Evolutionary conservation across 805 yeast species (phyloP).

Genomic region (Myxozyma sirexii): DNA sequence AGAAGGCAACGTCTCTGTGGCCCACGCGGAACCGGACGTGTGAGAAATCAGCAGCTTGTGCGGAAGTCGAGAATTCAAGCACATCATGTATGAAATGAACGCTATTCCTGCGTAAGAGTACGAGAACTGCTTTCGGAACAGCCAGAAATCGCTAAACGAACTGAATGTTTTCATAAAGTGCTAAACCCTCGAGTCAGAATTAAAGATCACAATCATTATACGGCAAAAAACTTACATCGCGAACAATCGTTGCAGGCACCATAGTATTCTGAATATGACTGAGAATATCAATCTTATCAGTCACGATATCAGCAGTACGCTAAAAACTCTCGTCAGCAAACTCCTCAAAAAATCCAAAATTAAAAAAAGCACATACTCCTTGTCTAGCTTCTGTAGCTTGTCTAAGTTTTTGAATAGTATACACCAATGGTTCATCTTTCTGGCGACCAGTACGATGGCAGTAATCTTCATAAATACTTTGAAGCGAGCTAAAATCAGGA

Average conservation of each 20-base stretch:
- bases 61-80: conserved; percentile 90
- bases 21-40: conserved; percentile 86
- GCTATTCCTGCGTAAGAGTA: conserved; percentile 92
- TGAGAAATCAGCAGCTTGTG: conserved; percentile 84
- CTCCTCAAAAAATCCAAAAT: background rate
- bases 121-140: conserved; percentile 92
- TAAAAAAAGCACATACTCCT: conserved; percentile 24
- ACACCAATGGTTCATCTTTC: conserved; percentile 88
- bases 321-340: background rate
- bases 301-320: conserved; percentile 43
- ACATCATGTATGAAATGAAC: conserved; percentile 91
- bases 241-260: conserved; percentile 82
- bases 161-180: conserved; percentile 71
- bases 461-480: conserved; percentile 81
- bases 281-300: conserved; percentile 87
- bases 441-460: conserved; percentile 73
- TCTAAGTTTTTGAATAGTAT: conserved; percentile 78
- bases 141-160: conserved; percentile 92
- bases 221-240: conserved; percentile 46
- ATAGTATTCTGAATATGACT: conserved; percentile 84
- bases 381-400: conserved; percentile 89
- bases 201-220: background rate
- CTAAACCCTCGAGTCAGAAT: conserved; percentile 7
- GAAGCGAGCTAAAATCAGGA: conserved; percentile 71
- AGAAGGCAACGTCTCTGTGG: conserved; percentile 91